Base-by-base conservation (phyloP, 345 rosid species). In the Hibiscus syriacus region DNA sequence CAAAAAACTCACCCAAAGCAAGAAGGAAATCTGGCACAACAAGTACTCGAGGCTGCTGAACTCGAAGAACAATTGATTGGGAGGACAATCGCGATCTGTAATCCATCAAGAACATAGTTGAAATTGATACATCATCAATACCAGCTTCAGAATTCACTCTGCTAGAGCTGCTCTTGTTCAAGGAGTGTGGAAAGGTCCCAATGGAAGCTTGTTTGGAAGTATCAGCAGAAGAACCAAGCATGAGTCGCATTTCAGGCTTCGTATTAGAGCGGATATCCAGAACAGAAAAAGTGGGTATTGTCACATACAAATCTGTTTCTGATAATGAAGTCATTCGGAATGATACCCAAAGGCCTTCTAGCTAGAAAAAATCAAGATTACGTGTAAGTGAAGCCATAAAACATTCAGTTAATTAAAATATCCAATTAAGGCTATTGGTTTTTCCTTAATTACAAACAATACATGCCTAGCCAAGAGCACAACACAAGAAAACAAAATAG, bases 11-110 rank as follows among this genome's bases (percentile, higher is more conserved):
- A 69, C 92, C 93, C 67, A 94, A 84, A 16, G 93, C 90, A 54
- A 91, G 92, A 79, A 94, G 96, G 80, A 91, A 94, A 81, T 94
- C 99, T 4, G 96, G 99, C 69, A 89, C 99, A 66, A 86, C 96
- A 80, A 94, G 96, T 63, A 94, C 71, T 67, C 91, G 93, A 45
- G 98, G 99, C 68, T 94, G 99, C 81, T 94, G 99, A 74, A 91
- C 70, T 56, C 99, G 85, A 67, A 89, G 74, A 46, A 91, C 98
- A 80, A 76, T 80, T 67, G 99, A 94, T 71, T 85, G 92, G 72
- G 97, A 91, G 70, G 98, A 85, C 63, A 72, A 68, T 48, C 99
- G 87, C 90, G 89, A 91, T 85, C 99, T 86, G 73, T 79, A 94
- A 78, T 94, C 99, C 95, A 91, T 87, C 79, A 94, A 82, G 62